Evolutionary conservation across 1,139 yeast species (phyloP).

Genomic region (Hanseniaspora sp.): DNA sequence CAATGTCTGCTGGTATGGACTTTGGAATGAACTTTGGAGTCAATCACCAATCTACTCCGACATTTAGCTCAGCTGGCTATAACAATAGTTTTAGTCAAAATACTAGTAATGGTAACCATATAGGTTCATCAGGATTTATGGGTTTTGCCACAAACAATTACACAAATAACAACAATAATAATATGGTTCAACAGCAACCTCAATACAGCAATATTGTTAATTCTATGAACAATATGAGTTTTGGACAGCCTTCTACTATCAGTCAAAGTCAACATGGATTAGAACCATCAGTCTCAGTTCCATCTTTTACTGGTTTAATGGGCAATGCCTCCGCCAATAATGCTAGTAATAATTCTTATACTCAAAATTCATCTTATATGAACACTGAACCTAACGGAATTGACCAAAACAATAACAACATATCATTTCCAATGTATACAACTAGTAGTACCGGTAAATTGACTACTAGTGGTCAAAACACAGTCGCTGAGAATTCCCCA

Average conservation of each 20-base stretch:
- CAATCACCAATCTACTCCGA: not conserved
- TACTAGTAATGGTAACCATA: not conserved
- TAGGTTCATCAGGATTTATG: not conserved
- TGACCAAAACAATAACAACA: not conserved
- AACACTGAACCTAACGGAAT: not conserved
- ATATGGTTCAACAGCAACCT: not conserved
- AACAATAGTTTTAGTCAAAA: not conserved
- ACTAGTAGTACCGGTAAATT: not conserved
- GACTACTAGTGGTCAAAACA: not conserved
- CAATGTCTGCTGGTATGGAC: not conserved
- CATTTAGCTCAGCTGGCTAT: not conserved
- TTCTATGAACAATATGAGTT: slow-evolving; percentile 8
- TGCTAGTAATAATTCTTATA: not conserved
- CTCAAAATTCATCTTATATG: not conserved
- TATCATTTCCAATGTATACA: not conserved
- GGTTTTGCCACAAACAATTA: not conserved
- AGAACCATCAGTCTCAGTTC: slow-evolving; percentile 3
- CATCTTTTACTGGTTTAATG: slow-evolving; percentile 1
- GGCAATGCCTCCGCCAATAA: not conserved
- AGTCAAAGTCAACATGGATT: not conserved
- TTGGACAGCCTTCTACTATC: not conserved
- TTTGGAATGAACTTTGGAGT: not conserved
- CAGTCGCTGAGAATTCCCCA: not conserved
- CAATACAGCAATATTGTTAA: slow-evolving; percentile 5
- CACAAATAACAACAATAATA: not conserved